phyloP scores from a whole-genome alignment of 2,329 filamentous ascomycete genomes.

The Ophiostoma pallidulum region DNA sequence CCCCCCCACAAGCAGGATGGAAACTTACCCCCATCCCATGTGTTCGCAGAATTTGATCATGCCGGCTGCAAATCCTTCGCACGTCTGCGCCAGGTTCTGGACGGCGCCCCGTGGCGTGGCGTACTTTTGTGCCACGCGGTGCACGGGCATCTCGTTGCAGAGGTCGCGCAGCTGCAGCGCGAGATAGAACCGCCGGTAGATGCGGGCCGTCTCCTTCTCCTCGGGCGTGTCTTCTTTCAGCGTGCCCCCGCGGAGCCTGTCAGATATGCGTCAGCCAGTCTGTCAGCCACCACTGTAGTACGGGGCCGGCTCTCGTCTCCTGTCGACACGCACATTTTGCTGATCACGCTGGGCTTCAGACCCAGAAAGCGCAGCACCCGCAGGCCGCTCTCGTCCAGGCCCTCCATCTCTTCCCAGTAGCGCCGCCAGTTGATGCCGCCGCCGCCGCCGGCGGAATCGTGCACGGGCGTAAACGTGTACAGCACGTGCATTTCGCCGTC shows the following conservation, averaged over 20 bases:
- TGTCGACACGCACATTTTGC: slow-evolving; percentile 53
- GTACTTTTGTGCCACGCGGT: slow-evolving; percentile 61
- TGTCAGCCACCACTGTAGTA: too few species aligned
- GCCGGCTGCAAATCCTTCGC: slow-evolving; percentile 67
- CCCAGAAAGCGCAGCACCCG: slow-evolving; percentile 60
- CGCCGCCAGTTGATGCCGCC: slow-evolving; percentile 59
- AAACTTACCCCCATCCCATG: slow-evolving; percentile 60
- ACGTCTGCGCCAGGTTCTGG: slow-evolving; percentile 64
- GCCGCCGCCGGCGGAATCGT: slow-evolving; percentile 33
- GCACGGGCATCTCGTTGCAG: slow-evolving; percentile 66
- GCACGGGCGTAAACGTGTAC: slow-evolving; percentile 67
- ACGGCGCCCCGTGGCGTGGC: slow-evolving; percentile 59
- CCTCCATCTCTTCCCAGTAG: slow-evolving; percentile 62
- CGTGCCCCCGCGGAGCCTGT: slow-evolving; percentile 55
- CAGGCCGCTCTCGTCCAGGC: slow-evolving; percentile 60
- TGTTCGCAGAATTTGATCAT: slow-evolving; percentile 72
- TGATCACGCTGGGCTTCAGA: slow-evolving; percentile 56
- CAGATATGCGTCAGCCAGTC: background rate
- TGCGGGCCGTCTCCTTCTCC: slow-evolving; percentile 50
- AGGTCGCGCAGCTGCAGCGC: slow-evolving; percentile 70
- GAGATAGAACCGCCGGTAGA: slow-evolving; percentile 65
- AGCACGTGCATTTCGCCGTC: slow-evolving; percentile 73
- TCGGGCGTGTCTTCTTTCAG: slow-evolving; percentile 53
- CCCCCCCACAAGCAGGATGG: too few species aligned
- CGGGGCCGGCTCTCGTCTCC: too few species aligned